Evolutionary conservation across 2,329 filamentous ascomycete species (phyloP), one percentile per base, ranked within the genome.

Genomic region (Arthrobotrys megalospora): DNA sequence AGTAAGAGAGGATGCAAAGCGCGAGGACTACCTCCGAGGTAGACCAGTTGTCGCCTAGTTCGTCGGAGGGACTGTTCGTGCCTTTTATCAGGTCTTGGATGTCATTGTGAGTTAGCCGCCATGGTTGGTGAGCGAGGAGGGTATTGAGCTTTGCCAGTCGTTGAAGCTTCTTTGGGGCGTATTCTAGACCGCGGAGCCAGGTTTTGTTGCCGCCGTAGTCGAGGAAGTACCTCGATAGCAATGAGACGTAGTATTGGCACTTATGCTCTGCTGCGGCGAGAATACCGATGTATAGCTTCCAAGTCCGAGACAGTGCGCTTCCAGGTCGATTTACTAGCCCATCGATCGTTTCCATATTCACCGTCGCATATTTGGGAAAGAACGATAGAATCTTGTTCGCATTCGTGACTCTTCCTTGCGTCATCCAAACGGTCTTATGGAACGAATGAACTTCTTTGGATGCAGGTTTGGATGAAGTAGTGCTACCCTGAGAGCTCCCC

Each of bases 221-320:
- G 16, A 81, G 63, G 45, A 81, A 81, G 28, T 80, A 80, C 32
- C 80, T 75, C 10, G 80, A 81, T 7, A 81, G 77, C 7, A 81
- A 47, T n/a, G 80, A 81, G 24, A 81, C 62, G 43, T 80, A 81
- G 48, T 81, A 81, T 78, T 81, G 80, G 12, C 80, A 81, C 52
- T 80, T 81, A 47, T 81, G 80, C 63, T 81, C 80, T 2, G 80
- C 80, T 0, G 80, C 79, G 2, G 80, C 80, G 47, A 81, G 67
- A 50, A 81, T 80, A 24, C 80, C 80, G n/a, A 81, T 72, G n/a
- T 81, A 81, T 36, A 81, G 66, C 60, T 77, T 81, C 80, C 80
- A 81, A 16, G 69, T 76, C 21, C 80, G 75, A 7, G 80, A 79
- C 10, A 81, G 58, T 14, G 80, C 79, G 45, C 79, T 80, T 8